Conservation (phyloP, 257 asterid genomes). For the Coffea canephora region DNA sequence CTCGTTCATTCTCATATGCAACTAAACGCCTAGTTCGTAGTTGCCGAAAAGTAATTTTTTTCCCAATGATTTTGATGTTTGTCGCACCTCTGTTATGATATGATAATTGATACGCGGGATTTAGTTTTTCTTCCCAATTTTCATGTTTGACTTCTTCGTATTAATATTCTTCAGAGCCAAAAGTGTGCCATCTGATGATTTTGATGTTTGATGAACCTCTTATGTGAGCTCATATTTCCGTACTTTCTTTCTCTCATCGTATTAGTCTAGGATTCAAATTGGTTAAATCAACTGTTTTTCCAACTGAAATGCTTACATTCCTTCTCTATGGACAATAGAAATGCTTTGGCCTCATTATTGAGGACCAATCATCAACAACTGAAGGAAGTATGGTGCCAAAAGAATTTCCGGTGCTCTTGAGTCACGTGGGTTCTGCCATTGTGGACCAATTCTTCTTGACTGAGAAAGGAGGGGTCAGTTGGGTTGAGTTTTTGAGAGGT, state of each 20-base stretch:
- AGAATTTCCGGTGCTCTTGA: slow-evolving; percentile 47
- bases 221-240: background rate
- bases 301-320: background rate
- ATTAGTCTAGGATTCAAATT: background rate
- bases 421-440: slow-evolving; percentile 60
- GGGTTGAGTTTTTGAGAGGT: slow-evolving; percentile 84
- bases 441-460: slow-evolving; percentile 65
- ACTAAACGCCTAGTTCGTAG: no score
- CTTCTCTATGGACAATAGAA: slow-evolving; percentile 45
- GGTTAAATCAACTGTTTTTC: background rate
- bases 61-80: background rate
- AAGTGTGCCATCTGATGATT: background rate
- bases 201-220: background rate
- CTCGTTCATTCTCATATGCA: background rate
- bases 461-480: slow-evolving; percentile 60
- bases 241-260: background rate
- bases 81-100: background rate
- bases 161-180: background rate
- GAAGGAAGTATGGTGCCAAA: slow-evolving; percentile 36
- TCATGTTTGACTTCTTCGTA: background rate
- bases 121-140: slow-evolving; percentile 1
- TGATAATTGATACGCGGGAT: background rate
- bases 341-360: slow-evolving; percentile 53
- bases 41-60: background rate
- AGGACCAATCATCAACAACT: slow-evolving; percentile 28